Percentiles rank a stretch among this genome's conserved stretches.
phyloP scores from a whole-genome alignment of 169 alveolate genomes.

The Amoebophrya sp. region DNA sequence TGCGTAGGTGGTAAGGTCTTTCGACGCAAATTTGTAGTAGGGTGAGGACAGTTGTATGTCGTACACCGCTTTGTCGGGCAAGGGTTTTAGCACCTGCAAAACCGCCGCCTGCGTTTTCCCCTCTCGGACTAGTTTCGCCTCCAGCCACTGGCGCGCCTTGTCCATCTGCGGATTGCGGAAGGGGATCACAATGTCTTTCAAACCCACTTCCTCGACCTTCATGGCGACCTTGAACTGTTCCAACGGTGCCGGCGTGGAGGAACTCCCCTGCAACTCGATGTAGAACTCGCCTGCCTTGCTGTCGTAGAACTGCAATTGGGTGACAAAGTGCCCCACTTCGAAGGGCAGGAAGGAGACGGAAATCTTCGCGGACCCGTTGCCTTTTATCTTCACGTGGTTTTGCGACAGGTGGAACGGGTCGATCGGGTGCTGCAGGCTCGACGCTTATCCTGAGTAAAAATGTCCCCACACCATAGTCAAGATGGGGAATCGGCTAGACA shows the following conservation, averaged over 20 bases:
- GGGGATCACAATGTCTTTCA: conserved; percentile 45
- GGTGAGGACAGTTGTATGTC: conserved; percentile 44
- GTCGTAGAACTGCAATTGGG: conserved; percentile 66
- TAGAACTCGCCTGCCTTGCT: conserved; percentile 79
- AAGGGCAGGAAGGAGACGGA: conserved; percentile 50
- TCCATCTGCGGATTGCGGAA: conserved; percentile 41
- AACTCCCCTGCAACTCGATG: conserved; percentile 73
- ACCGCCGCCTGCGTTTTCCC: conserved; percentile 23
- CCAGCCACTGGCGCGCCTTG: conserved; percentile 45
- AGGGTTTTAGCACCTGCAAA: not conserved
- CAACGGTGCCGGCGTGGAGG: conserved; percentile 61
- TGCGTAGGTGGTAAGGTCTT: conserved; percentile 11
- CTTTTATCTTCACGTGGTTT: conserved; percentile 39
- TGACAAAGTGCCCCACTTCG: conserved; percentile 49
- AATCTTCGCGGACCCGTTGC: conserved; percentile 39
- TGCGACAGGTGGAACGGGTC: conserved; percentile 13
- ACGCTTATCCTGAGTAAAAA: too few species aligned
- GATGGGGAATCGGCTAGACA: too few species aligned
- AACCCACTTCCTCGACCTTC: conserved; percentile 46
- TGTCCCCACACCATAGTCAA: too few species aligned
- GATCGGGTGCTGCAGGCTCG: not conserved
- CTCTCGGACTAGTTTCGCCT: not conserved
- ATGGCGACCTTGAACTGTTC: conserved; percentile 43
- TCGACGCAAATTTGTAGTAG: conserved; percentile 20
- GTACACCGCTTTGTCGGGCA: conserved; percentile 25